These are phyloP conservation scores for Euphorbia schlechtendalii DNA, from an alignment of 441 rosid genomes.

Conservation along the genomic window DNA sequence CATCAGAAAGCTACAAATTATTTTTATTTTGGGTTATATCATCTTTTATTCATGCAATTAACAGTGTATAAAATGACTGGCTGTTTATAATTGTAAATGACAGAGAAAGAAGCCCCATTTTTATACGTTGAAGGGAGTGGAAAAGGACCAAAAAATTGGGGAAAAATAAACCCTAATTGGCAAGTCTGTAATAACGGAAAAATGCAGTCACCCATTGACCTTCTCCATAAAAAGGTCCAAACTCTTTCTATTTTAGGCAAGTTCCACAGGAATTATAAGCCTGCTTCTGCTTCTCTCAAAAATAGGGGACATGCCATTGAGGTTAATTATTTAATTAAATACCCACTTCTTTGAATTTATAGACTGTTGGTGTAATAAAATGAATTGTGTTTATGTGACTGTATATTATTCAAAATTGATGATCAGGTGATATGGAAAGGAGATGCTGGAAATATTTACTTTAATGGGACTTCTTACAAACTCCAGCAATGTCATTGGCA, in stretches of 20 bases:
- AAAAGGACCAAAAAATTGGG: constrained; percentile 46
- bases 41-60: too few species aligned
- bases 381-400: too few species aligned
- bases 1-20: too few species aligned
- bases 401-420: too few species aligned
- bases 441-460: constrained; percentile 37
- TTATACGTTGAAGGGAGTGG: constrained; percentile 25
- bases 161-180: constrained; percentile 39
- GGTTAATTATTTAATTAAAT: constrained; percentile 17
- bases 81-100: too few species aligned
- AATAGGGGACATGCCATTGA: constrained; percentile 46
- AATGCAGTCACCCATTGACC: constrained; percentile 45
- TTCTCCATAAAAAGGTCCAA: constrained; percentile 23
- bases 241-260: constrained; percentile 14
- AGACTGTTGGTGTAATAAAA: too few species aligned
- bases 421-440: constrained; percentile 43
- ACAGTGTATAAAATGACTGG: too few species aligned
- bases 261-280: constrained; percentile 23
- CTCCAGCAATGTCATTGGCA: constrained; percentile 71
- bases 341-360: too few species aligned
- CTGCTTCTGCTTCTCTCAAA: constrained; percentile 30
- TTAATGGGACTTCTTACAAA: constrained; percentile 38
- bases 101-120: constrained; percentile 28
- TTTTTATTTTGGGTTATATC: too few species aligned
- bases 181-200: constrained; percentile 31